Conservation (phyloP, 371 early-diverging fungal species). For the Lichtheimia ramosa region DNA sequence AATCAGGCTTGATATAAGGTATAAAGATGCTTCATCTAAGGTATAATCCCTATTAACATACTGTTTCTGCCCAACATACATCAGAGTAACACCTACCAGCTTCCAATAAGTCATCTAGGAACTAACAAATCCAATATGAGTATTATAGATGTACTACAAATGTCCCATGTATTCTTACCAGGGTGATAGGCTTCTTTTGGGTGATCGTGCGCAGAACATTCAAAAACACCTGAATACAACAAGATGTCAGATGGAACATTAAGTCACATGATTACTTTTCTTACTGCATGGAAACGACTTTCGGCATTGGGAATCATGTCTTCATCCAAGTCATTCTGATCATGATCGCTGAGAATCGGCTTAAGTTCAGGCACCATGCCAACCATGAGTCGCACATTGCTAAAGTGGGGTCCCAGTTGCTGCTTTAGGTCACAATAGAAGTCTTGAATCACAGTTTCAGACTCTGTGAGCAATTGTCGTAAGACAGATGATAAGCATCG, state of each 20-base stretch:
- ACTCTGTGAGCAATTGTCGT: slow-evolving; percentile 41
- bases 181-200: slow-evolving; percentile 35
- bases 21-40: slow-evolving; percentile 43
- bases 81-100: too few species aligned
- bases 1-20: slow-evolving; percentile 36
- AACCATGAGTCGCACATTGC: slow-evolving; percentile 36
- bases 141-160: background rate
- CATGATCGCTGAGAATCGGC: slow-evolving; percentile 32
- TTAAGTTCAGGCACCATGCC: slow-evolving; percentile 47
- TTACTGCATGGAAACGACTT: slow-evolving; percentile 42
- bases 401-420: slow-evolving; percentile 41
- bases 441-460: slow-evolving; percentile 39
- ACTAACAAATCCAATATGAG: background rate
- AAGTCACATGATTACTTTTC: background rate
- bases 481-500: slow-evolving; percentile 41
- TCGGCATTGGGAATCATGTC: slow-evolving; percentile 34
- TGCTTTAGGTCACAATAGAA: slow-evolving; percentile 36
- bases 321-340: slow-evolving; percentile 15
- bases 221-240: slow-evolving; percentile 28
- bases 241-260: background rate
- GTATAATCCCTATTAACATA: too few species aligned
- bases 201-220: slow-evolving; percentile 42
- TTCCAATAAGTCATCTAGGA: background rate
- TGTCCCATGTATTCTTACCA: slow-evolving; percentile 24
- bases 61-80: too few species aligned